phyloP scores from a whole-genome alignment of 2,329 filamentous ascomycete species.

The Calonectria naviculata region DNA sequence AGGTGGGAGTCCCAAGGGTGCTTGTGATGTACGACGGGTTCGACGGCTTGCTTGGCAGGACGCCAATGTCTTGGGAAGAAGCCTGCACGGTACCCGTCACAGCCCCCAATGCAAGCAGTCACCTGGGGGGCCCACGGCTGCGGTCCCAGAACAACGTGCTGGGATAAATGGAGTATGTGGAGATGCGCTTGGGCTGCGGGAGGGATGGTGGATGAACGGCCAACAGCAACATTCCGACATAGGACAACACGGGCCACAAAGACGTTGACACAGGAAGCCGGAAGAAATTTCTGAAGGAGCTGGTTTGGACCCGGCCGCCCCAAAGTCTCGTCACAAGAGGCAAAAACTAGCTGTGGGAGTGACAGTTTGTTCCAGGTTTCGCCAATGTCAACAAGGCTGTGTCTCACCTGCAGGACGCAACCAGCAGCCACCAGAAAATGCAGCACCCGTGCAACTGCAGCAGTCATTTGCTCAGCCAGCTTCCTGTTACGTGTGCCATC shows the following conservation, averaged over 20 bases:
- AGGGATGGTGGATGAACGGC: neutral
- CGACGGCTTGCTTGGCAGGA: neutral
- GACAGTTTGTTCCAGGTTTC: neutral
- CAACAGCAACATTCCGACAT: neutral
- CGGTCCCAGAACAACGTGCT: neutral
- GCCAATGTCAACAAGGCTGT: slow-evolving; percentile 2
- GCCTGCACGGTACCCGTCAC: neutral
- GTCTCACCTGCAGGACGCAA: slow-evolving; percentile 2
- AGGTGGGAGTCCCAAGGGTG: slow-evolving; percentile 10
- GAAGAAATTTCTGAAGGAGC: neutral
- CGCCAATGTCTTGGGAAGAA: slow-evolving; percentile 5
- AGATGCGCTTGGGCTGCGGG: neutral
- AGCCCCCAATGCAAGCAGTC: slow-evolving; percentile 1
- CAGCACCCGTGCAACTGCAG: neutral
- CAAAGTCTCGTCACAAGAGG: neutral
- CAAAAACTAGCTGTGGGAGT: neutral
- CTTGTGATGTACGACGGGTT: slow-evolving; percentile 12
- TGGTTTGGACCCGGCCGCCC: no score
- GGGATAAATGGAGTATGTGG: slow-evolving; percentile 3
- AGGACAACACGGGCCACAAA: neutral
- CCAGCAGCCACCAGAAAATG: neutral
- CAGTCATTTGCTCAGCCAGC: slow-evolving; percentile 3
- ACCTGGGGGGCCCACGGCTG: neutral
- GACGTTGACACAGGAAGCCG: neutral
- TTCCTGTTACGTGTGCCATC: neutral